Evolutionary conservation across 164 flowering plant genomes (phyloP).

Genomic region (Brasenia schreberi): DNA sequence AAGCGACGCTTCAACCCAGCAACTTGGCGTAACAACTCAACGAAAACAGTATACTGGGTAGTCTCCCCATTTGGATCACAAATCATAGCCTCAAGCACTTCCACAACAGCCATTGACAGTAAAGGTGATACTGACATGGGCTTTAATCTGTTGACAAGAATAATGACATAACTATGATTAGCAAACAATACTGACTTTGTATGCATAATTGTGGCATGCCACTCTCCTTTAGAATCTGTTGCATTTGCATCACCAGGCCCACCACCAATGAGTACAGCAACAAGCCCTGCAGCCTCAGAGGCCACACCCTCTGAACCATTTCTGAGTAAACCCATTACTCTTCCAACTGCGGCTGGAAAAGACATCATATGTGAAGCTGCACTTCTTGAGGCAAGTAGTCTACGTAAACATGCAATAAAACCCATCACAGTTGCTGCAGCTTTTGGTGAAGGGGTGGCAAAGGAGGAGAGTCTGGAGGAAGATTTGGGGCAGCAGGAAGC

Average conservation of each 20-base stretch:
- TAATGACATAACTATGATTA: constrained; percentile 47
- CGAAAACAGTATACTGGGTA: constrained; percentile 85
- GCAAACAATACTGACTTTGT: constrained; percentile 87
- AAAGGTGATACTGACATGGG: constrained; percentile 94
- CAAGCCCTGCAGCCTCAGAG: constrained; percentile 86
- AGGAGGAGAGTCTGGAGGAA: constrained; percentile 92
- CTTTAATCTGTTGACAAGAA: constrained; percentile 75
- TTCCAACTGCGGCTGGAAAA: constrained; percentile 97
- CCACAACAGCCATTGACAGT: constrained; percentile 89
- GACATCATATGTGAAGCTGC: constrained; percentile 98
- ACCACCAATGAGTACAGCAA: constrained; percentile 88
- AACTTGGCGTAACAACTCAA: constrained; percentile 87
- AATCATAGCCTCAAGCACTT: constrained; percentile 96
- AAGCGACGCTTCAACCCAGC: constrained; percentile 91
- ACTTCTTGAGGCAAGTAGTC: constrained; percentile 75
- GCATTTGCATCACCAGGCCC: constrained; percentile 72
- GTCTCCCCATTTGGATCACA: constrained; percentile 98
- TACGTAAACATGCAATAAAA: constrained; percentile 75
- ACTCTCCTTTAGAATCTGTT: constrained; percentile 88
- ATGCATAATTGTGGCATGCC: constrained; percentile 89
- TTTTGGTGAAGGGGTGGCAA: constrained; percentile 97
- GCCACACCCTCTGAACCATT: constrained; percentile 98
- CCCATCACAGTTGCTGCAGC: constrained; percentile 98
- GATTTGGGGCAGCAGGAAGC: constrained; percentile 91
- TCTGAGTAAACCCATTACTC: constrained; percentile 97